These are phyloP conservation scores for Chlamydomonas asymmetrica DNA, from an alignment of 139 green algal species.

Conservation along the genomic window DNA sequence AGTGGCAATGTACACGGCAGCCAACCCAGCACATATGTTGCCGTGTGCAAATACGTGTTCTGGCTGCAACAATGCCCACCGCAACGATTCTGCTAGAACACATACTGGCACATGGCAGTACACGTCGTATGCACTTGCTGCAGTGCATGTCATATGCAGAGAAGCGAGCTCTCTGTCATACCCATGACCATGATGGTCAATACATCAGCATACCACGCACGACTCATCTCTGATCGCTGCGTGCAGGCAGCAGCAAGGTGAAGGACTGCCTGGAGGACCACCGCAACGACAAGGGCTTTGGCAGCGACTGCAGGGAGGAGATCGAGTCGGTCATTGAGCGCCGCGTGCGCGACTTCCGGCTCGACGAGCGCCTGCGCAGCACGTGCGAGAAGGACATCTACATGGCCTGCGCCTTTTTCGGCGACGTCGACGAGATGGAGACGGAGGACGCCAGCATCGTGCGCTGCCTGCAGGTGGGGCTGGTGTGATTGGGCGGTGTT, in stretches of 20 bases:
- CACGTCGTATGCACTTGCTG: no score
- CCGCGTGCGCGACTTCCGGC: slow-evolving; percentile 68
- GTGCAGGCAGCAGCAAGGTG: slow-evolving; percentile 46
- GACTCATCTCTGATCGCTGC: background rate
- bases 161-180: no score
- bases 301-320: slow-evolving; percentile 47
- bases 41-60: no score
- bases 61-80: no score
- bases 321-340: slow-evolving; percentile 72
- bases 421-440: slow-evolving; percentile 34
- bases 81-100: background rate
- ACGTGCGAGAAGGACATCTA: slow-evolving; percentile 49
- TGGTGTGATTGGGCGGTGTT: background rate
- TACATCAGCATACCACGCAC: no score
- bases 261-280: slow-evolving; percentile 82
- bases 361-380: slow-evolving; percentile 65
- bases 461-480: slow-evolving; percentile 30
- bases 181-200: no score
- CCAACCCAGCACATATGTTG: no score
- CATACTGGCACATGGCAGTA: background rate
- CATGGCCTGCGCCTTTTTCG: slow-evolving; percentile 48
- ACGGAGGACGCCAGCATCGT: slow-evolving; percentile 29
- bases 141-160: no score
- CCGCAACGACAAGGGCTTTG: slow-evolving; percentile 50
- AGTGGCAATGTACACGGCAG: no score